Conservation (phyloP, 2,329 filamentous ascomycete genomes). For the Beauveria pseudobassiana region DNA sequence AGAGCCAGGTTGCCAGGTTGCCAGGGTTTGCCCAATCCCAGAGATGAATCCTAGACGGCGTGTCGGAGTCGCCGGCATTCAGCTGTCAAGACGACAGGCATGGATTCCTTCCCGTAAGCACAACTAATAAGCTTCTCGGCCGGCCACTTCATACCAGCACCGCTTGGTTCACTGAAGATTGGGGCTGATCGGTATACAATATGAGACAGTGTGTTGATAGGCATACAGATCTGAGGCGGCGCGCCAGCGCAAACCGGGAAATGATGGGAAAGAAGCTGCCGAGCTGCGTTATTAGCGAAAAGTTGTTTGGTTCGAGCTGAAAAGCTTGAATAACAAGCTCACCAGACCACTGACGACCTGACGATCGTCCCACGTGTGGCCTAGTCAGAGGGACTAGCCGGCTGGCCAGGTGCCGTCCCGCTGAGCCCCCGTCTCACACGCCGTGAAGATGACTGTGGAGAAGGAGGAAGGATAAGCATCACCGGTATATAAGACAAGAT, state of each 20-base stretch:
- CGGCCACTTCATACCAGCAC: neutral
- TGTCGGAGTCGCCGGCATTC: neutral
- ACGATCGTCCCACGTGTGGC: conserved; percentile 6
- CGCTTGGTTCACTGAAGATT: neutral
- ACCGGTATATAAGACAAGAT: neutral
- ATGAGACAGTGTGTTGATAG: neutral
- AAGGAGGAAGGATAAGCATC: neutral
- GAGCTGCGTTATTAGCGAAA: neutral
- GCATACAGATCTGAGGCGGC: neutral
- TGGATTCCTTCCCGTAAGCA: neutral
- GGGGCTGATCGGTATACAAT: neutral
- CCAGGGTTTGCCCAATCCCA: neutral
- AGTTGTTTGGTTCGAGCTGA: neutral
- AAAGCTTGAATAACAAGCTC: neutral
- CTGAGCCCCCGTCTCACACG: neutral
- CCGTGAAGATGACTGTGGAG: neutral
- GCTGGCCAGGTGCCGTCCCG: neutral
- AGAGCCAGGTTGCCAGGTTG: neutral
- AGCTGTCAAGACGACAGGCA: neutral
- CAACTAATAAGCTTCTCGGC: neutral
- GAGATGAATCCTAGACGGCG: neutral
- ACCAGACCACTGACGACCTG: conserved; percentile 1
- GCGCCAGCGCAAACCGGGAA: neutral
- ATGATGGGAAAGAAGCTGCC: neutral
- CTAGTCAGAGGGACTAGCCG: conserved; percentile 1